Evolutionary conservation across 352 stramenopile genomes (phyloP), one percentile per base, ranked within the genome.

Genomic region (Phytophthora crassamura): DNA sequence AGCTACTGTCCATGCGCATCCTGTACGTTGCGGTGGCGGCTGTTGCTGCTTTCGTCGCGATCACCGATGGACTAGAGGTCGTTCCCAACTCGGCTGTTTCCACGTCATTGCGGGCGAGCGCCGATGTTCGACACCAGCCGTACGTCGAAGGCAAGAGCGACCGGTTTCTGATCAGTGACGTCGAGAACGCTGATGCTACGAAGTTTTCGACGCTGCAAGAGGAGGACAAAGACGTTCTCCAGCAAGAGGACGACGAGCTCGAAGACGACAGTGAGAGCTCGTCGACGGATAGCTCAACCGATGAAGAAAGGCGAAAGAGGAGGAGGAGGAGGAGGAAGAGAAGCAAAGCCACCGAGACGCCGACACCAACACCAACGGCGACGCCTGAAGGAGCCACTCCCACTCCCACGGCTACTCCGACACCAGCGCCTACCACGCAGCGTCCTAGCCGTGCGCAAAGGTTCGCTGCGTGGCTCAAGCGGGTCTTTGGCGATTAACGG

Each of bases 81-180:
- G 45, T 34, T 16, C 22, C 64, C 4, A 53, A 64, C 42, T 68
- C 64, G 45, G 64, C 45, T 18, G 54, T 50, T 40, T 65, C 54
- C 35, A 51, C 46, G 1, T 57, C 55, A 5, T 38, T 70, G 28
- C 55, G 56, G 42, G 38, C 30, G 15, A 33, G 18, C 33, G 28
- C 55, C n/a, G 63, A 66, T 4, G 11, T 7, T 32, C 35, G 55
- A 0, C 43, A 70, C 33, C 55, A 58, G 18, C 48, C 63, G 3
- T 60, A 60, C 56, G 40, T 70, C 18, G 55, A 70, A 55, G 55
- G 63, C 16, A 55, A 66, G 34, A 47, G 48, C 14, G 55, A 66
- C 12, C 46, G 63, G 5, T 57, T 70, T 32, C 32, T 70, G 39
- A 38, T 61, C 25, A 53, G 39, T 15, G 63, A 70, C 20, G 7